Percentiles rank a stretch among this genome's conserved stretches.
Evolutionary conservation across 495 filamentous ascomycete species (phyloP).

Genomic region (Podospora appendiculata): DNA sequence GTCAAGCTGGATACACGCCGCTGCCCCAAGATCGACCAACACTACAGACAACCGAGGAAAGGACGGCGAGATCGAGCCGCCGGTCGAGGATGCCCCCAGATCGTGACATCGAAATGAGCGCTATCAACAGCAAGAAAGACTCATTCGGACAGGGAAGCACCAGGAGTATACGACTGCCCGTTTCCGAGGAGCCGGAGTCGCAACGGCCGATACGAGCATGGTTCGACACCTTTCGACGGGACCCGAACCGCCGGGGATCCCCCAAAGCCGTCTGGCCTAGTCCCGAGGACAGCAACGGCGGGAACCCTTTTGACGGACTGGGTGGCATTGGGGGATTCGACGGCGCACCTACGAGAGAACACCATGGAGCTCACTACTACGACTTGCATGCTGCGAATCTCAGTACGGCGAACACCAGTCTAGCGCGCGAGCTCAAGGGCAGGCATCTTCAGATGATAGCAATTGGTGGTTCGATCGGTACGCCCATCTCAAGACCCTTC

Average conservation of each 20-base stretch:
- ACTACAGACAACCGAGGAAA: too few relatives aligned
- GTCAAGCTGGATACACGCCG: too few relatives aligned
- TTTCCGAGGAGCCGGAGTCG: conserved; percentile 5
- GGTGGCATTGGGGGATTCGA: not conserved
- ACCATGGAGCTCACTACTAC: conserved; percentile 47
- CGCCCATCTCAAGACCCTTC: conserved; percentile 5
- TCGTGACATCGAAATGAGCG: conserved; percentile 14
- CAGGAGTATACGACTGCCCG: conserved; percentile 30
- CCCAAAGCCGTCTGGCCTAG: conserved; percentile 30
- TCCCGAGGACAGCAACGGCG: not conserved
- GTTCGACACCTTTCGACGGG: conserved; percentile 74
- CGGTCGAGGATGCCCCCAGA: conserved; percentile 2
- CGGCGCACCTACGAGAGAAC: not conserved
- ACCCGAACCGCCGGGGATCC: conserved; percentile 59
- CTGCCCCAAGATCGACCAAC: too few relatives aligned
- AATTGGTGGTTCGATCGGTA: conserved; percentile 91
- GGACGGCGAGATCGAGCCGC: too few relatives aligned
- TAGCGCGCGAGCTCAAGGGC: conserved; percentile 70
- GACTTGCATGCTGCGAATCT: conserved; percentile 68
- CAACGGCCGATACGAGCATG: conserved; percentile 35
- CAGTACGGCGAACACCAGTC: conserved; percentile 67
- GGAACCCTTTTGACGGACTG: not conserved
- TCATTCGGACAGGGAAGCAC: conserved; percentile 30
- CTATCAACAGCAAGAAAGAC: conserved; percentile 16
- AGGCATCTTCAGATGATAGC: conserved; percentile 96